phyloP scores from a whole-genome alignment of 2,329 filamentous ascomycete species.

The Neonectria ditissima region DNA sequence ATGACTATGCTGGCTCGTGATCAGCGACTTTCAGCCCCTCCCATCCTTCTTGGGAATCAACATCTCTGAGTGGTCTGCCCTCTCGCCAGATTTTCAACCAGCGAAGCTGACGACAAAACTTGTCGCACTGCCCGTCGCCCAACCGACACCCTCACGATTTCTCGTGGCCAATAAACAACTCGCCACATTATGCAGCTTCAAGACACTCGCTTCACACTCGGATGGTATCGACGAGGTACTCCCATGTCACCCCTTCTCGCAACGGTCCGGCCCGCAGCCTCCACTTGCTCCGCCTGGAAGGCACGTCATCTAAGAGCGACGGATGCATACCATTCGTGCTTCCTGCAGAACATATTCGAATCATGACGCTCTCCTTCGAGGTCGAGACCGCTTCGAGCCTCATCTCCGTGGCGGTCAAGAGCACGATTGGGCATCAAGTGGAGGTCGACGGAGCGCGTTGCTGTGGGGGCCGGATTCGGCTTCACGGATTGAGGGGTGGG shows the following conservation, averaged over 20 bases:
- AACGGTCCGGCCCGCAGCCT: conserved; percentile 15
- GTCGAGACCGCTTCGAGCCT: conserved; percentile 6
- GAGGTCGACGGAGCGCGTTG: conserved; percentile 12
- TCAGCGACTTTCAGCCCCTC: conserved; percentile 11
- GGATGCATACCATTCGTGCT: conserved; percentile 23
- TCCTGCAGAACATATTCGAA: conserved; percentile 12
- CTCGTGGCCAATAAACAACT: conserved; percentile 13
- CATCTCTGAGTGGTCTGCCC: conserved; percentile 11
- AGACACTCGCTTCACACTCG: not conserved
- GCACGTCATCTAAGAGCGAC: conserved; percentile 10
- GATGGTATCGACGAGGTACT: conserved; percentile 20
- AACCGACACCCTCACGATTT: conserved; percentile 11
- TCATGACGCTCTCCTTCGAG: not conserved
- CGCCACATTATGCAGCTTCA: conserved; percentile 2
- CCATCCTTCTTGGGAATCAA: conserved; percentile 6
- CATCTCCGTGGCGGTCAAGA: conserved; percentile 8
- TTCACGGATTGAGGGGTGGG: conserved; percentile 2
- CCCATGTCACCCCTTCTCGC: conserved; percentile 3
- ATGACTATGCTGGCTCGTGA: not conserved
- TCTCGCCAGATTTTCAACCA: conserved; percentile 11
- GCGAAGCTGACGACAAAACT: conserved; percentile 12
- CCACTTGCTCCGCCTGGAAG: conserved; percentile 11
- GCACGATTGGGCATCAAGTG: conserved; percentile 24
- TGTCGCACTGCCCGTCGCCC: conserved; percentile 10
- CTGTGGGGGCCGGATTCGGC: conserved; percentile 5